A percentile compares a stretch with the other conserved stretches of the same genome.
Evolutionary conservation across 345 rosid genomes (phyloP).

Genomic region (Eucalyptus tenuipes): DNA sequence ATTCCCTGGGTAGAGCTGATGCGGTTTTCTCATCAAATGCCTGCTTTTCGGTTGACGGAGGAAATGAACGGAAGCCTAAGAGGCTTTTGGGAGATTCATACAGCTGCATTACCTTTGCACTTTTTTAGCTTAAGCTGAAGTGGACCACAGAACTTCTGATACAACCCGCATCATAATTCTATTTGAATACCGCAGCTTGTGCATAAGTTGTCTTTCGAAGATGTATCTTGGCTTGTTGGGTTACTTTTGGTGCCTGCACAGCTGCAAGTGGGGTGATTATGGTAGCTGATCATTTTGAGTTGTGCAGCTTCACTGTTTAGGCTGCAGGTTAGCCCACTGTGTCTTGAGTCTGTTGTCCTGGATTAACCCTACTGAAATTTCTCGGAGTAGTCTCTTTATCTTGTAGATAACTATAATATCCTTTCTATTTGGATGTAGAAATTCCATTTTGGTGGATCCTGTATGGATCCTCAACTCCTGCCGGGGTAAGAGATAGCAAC

Average conservation of each 20-base stretch:
- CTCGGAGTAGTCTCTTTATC: not conserved
- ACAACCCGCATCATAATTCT: not conserved
- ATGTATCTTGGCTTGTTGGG: not conserved
- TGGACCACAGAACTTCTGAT: not conserved
- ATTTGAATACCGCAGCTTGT: not conserved
- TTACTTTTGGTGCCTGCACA: not conserved
- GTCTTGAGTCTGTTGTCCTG: not conserved
- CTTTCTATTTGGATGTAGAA: not conserved
- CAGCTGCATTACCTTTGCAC: slow-evolving; percentile 33
- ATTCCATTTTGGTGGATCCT: not conserved
- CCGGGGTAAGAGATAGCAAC: not conserved
- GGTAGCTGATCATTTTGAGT: not conserved
- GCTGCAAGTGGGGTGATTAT: not conserved
- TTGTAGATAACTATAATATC: not conserved
- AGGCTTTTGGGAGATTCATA: slow-evolving; percentile 54
- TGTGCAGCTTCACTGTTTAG: not conserved
- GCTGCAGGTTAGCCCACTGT: not conserved
- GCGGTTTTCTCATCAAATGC: slow-evolving; percentile 52
- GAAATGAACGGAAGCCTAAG: slow-evolving; percentile 36
- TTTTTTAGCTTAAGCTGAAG: slow-evolving; percentile 9
- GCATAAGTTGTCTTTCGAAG: not conserved
- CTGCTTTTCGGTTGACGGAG: slow-evolving; percentile 26
- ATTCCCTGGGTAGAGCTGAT: slow-evolving; percentile 19
- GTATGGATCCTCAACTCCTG: not conserved
- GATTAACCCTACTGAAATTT: not conserved